phyloP scores from a whole-genome alignment of 768 basidiomycete species.

The Phlebiopsis gigantea region DNA sequence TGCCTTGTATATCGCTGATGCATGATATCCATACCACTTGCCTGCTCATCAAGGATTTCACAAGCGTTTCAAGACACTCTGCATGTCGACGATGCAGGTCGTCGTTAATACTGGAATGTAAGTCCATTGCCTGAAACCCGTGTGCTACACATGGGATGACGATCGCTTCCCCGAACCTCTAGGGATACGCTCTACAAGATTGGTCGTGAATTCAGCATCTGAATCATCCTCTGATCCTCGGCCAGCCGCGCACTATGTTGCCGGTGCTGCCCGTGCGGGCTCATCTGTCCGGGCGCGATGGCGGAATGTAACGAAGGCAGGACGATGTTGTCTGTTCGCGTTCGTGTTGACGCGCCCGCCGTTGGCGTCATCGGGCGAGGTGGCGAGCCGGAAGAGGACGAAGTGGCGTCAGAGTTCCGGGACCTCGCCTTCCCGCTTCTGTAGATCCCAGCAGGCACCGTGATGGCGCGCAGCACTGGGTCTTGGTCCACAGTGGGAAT shows the following conservation, averaged over 20 bases:
- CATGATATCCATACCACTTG: slow-evolving; percentile 11
- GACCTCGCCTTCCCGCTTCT: slow-evolving; percentile 36
- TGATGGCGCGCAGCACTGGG: slow-evolving; percentile 28
- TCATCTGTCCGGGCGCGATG: slow-evolving; percentile 26
- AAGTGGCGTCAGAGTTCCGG: slow-evolving; percentile 28
- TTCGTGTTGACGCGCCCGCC: slow-evolving; percentile 12
- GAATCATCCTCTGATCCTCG: slow-evolving; percentile 58
- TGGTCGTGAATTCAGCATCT: slow-evolving; percentile 46
- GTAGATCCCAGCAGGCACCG: slow-evolving; percentile 35
- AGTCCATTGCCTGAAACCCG: background rate
- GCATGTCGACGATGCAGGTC: background rate
- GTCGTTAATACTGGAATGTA: background rate
- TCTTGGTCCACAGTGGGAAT: slow-evolving; percentile 36
- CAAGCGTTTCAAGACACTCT: background rate
- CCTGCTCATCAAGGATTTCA: background rate
- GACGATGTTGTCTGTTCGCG: slow-evolving; percentile 20
- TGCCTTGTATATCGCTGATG: slow-evolving; percentile 7
- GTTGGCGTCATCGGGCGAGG: slow-evolving; percentile 18
- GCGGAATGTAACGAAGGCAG: slow-evolving; percentile 39
- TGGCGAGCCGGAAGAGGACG: slow-evolving; percentile 21
- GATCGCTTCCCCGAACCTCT: background rate
- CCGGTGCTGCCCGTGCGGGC: slow-evolving; percentile 23
- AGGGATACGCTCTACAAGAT: slow-evolving; percentile 19
- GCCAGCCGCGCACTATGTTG: slow-evolving; percentile 35
- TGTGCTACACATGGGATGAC: background rate